Evolutionary conservation across 345 rosid species (phyloP).

Genomic region (Adansonia digitata): DNA sequence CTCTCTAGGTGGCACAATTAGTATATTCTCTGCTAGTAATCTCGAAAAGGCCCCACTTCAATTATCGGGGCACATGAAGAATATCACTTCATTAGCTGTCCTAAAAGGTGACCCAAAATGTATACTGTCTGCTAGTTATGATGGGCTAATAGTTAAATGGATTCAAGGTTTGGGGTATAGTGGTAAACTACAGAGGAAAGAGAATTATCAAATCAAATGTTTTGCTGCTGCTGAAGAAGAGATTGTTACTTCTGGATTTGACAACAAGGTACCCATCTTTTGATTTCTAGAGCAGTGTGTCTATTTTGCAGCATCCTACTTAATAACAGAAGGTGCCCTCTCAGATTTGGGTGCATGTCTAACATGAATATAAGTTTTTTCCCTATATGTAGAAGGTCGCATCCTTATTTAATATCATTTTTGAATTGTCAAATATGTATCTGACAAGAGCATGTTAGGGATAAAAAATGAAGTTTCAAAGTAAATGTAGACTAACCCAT

Average conservation of each 20-base stretch:
- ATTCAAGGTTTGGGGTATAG: slow-evolving; percentile 74
- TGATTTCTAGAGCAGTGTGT: no score
- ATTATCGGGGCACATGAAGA: slow-evolving; percentile 87
- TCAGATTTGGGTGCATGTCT: background rate
- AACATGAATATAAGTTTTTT: background rate
- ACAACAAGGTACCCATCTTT: slow-evolving; percentile 57
- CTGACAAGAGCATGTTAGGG: background rate
- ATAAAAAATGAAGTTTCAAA: background rate
- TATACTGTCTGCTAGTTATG: slow-evolving; percentile 76
- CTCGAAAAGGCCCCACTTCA: slow-evolving; percentile 67
- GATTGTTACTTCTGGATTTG: slow-evolving; percentile 82
- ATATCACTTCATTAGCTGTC: slow-evolving; percentile 63
- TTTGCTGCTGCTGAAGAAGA: slow-evolving; percentile 81
- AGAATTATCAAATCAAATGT: slow-evolving; percentile 78
- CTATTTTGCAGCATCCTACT: background rate
- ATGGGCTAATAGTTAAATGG: slow-evolving; percentile 90
- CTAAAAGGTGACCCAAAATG: slow-evolving; percentile 55
- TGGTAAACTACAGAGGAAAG: slow-evolving; percentile 70
- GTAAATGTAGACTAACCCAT: background rate
- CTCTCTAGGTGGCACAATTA: slow-evolving; percentile 91
- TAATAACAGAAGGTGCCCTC: background rate
- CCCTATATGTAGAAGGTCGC: no score
- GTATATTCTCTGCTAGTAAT: slow-evolving; percentile 68
- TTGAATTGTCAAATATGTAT: background rate
- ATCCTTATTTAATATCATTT: background rate